Evolutionary conservation across 345 rosid genomes (phyloP), one percentile per base, ranked within the genome.

Genomic region (Sonneratia caseolaris): DNA sequence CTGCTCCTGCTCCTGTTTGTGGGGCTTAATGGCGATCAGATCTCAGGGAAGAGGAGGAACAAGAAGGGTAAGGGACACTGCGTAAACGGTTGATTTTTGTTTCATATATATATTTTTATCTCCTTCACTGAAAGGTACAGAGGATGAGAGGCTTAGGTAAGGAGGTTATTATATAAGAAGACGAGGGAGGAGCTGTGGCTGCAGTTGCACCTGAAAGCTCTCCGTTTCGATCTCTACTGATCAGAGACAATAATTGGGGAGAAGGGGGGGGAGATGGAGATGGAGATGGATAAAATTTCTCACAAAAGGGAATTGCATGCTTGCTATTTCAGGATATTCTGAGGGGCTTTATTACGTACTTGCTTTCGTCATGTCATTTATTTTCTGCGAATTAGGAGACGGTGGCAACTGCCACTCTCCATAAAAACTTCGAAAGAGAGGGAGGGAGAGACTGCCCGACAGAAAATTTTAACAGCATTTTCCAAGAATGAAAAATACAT

Each of bases 171-270:
- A 37, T 66, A 66, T 37, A 66, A 38, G 16, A 7, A 66, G 27
- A 27, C 13, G 68, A 27, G 36, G n/a, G 68, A 35, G 66, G 68
- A 37, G 43, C 19, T 66, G 68, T 66, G 68, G 68, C n/a, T 66
- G 68, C 35, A 45, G 45, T 66, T 66, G 45, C 68, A 66, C 42
- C 37, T 15, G 68, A 32, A 35, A 27, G 32, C 32, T 35, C 40
- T 64, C 68, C n/a, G 14, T 38, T 21, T 36, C 68, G 19, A 0
- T 64, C 42, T 48, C 53, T 43, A 6, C 11, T 11, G 7, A 2
- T 62, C 37, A 64, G 68, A 64, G 68, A 64, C 68, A 64, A 64
- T 64, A 22, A 64, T 32, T 64, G 68, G 42, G 42, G 42, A 64
- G 55, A 49, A 19, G 1, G 32, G 19, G 15, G 3, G n/a, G n/a